Base-by-base conservation (phyloP, 2,329 filamentous ascomycete genomes). In the Alternaria viburni region DNA sequence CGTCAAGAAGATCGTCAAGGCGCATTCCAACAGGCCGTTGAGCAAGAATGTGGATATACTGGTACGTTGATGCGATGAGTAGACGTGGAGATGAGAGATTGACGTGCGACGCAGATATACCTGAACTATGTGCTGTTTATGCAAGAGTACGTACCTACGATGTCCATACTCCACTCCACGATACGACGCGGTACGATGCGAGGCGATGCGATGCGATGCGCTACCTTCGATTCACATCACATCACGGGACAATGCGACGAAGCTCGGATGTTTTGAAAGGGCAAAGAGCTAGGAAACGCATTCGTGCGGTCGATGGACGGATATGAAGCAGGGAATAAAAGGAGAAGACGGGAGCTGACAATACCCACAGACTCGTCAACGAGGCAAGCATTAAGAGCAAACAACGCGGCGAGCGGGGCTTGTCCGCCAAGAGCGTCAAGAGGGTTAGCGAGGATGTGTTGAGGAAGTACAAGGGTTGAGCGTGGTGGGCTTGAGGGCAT, bases 1-100 rank as follows among this genome's bases (percentile, higher is more conserved):
- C 0, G 85, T 97, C 72, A 96, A 93, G 81, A 94, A 93, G 80
- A 95, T 96, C 64, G 86, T 96, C 74, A 97, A 97, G 81, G 93
- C 93, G 17, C 93, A 97, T 79, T 91, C 93, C 9, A 91, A 92
- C 67, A 89, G 90, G 76, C 91, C 87, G 68, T 81, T 97, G 67
- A 93, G 90, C 83, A 96, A 93, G 80, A 94, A 96, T 80, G 91
- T 90, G 28, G 94, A 97, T 80, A 89, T 96, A 61, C 84, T 95
- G 82, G 93, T 96, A 81, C 64, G 87, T 72, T 45, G 15, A 47
- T 6, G 6, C 5, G 4, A 7, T 21, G 17, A n/a, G 7, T 7
- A 5, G n/a, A 4, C 43, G 9, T 25, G 32, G 44, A 45, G 23
- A 4, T 8, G 12, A 2, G 2, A 19, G n/a, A 13, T 25, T 57